A percentile compares a stretch with the other conserved stretches of the same genome.
Evolutionary conservation across 2,329 filamentous ascomycete genomes (phyloP).

Genomic region (Achaetomium macrosporum): DNA sequence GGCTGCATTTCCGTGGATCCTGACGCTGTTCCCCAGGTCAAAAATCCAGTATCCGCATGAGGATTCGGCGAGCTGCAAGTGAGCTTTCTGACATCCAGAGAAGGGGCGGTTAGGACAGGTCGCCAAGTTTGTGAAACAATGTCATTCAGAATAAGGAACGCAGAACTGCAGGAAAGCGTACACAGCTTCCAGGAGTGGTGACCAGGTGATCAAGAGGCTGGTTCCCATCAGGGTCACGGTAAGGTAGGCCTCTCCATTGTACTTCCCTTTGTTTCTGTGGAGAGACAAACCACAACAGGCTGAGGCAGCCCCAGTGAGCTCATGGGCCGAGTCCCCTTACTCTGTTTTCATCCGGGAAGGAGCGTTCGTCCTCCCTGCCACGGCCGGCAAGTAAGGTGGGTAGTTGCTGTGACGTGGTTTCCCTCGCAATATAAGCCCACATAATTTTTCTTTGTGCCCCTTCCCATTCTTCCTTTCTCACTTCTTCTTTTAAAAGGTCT

Average conservation of each 20-base stretch:
- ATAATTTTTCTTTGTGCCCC: background rate
- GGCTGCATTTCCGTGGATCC: background rate
- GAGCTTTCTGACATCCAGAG: background rate
- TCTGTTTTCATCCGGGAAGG: constrained; percentile 7
- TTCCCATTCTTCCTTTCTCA: background rate
- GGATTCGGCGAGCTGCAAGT: background rate
- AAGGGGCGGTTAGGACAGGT: background rate
- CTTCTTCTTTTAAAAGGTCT: background rate
- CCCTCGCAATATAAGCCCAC: constrained; percentile 18
- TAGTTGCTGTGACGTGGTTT: constrained; percentile 10
- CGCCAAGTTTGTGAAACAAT: background rate
- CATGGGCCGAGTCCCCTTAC: background rate
- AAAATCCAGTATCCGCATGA: background rate
- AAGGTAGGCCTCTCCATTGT: background rate
- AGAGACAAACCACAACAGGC: constrained; percentile 2
- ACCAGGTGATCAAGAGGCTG: background rate
- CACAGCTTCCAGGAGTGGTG: background rate
- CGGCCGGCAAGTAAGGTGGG: background rate
- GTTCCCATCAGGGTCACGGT: background rate
- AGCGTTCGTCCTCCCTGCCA: constrained; percentile 11
- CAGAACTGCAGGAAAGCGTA: background rate
- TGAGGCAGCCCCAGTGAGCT: constrained; percentile 4
- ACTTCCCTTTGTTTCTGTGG: constrained; percentile 4
- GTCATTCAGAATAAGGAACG: background rate
- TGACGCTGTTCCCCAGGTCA: background rate